phyloP scores from a whole-genome alignment of 345 rosid species.

The Excoecaria cochinchinensis region DNA sequence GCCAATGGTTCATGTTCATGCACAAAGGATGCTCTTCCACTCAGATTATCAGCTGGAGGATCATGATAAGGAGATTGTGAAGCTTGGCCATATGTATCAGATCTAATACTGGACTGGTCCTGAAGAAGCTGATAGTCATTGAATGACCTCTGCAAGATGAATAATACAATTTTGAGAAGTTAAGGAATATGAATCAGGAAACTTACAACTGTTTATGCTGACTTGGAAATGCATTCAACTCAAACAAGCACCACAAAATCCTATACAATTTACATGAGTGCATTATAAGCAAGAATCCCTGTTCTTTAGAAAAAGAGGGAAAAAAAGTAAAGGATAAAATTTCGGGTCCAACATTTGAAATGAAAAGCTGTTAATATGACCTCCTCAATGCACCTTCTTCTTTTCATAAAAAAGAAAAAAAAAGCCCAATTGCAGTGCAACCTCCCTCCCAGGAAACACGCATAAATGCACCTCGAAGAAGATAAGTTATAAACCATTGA shows the following conservation, averaged over 20 bases:
- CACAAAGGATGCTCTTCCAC: constrained; percentile 49
- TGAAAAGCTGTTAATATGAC: not conserved
- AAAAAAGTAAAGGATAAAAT: not conserved
- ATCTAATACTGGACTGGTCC: constrained; percentile 53
- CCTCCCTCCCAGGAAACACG: not conserved
- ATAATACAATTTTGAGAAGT: constrained; percentile 4
- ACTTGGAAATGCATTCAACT: constrained; percentile 6
- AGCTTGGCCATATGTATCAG: constrained; percentile 50
- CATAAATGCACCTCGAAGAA: not conserved
- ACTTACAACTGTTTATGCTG: not conserved
- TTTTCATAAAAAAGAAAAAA: not conserved
- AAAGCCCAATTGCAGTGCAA: not conserved
- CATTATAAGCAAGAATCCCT: not conserved
- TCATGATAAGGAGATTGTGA: constrained; percentile 56
- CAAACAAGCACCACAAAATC: not conserved
- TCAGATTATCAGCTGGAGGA: constrained; percentile 46
- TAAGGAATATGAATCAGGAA: constrained; percentile 6
- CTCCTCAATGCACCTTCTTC: not conserved
- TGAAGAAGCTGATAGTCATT: constrained; percentile 67
- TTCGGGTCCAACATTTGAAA: not conserved
- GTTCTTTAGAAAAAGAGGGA: not conserved
- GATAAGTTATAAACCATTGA: not conserved
- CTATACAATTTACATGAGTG: not conserved
- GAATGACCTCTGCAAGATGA: constrained; percentile 46
- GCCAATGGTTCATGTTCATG: constrained; percentile 62